Evolutionary conservation across 23 red algal species (phyloP), one percentile per base, ranked within the genome.

Genomic region (Chondrus crispus): DNA sequence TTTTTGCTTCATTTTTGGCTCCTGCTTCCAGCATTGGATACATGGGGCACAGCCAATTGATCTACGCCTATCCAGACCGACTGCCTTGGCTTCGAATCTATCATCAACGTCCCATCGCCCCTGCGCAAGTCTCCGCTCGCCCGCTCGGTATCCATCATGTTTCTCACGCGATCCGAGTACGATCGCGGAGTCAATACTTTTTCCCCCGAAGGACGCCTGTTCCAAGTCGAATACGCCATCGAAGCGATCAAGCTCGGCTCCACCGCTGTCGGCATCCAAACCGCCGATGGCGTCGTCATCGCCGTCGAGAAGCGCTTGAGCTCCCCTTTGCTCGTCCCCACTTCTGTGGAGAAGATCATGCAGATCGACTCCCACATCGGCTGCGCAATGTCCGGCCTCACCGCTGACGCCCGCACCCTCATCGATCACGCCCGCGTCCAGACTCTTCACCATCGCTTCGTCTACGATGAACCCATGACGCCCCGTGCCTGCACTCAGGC

Each of bases 101-200:
- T n/a, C n/a, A n/a, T n/a, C n/a, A n/a, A n/a, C n/a, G n/a, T n/a
- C n/a, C n/a, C n/a, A n/a, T n/a, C n/a, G n/a, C n/a, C n/a, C n/a
- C n/a, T n/a, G n/a, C n/a, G n/a, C n/a, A n/a, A n/a, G n/a, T n/a
- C n/a, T n/a, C n/a, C n/a, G n/a, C n/a, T n/a, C n/a, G n/a, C n/a
- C n/a, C n/a, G n/a, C n/a, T n/a, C n/a, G n/a, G n/a, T n/a, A n/a
- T n/a, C 86, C 53, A 87, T 28, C 33, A 98, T 98, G 97, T 98
- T 98, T 94, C 94, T 96, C 39, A 96, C 93, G 24, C 88, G 97
- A 68, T 90, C 82, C 68, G 97, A 98, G 62, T 98, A 98, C 62
- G 97, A 98, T 94, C 94, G 97, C 10, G 97, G 94, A 30, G 97
- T 98, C 75, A 98, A 98, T 57, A 98, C 95, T 2, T 98, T 98